phyloP scores from a whole-genome alignment of 2,329 filamentous ascomycete genomes.

The Gnomoniopsis sp. region DNA sequence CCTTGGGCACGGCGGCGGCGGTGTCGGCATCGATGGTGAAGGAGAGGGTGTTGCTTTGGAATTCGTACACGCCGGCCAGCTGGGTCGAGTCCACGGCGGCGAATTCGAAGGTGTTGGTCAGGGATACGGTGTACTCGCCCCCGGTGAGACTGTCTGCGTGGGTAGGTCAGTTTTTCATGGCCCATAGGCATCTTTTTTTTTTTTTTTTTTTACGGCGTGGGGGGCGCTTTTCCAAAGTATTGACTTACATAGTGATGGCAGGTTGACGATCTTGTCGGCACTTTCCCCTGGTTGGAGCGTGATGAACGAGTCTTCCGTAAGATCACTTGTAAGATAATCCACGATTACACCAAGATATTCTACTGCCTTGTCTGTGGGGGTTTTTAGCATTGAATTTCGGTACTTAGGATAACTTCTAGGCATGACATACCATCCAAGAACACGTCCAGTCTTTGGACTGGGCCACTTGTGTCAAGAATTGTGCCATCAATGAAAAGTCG shows the following conservation, averaged over 20 bases:
- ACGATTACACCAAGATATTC: constrained; percentile 6
- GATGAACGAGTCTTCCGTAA: constrained; percentile 2
- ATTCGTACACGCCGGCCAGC: constrained; percentile 6
- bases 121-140: constrained; percentile 8
- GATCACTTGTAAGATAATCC: constrained; percentile 1
- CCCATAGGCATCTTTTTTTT: no score
- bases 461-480: constrained; percentile 2
- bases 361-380: not conserved
- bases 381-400: not conserved
- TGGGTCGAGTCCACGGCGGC: not conserved
- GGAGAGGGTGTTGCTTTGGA: constrained; percentile 3
- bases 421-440: not conserved
- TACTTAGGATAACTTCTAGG: no score
- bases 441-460: constrained; percentile 4
- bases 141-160: not conserved
- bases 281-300: constrained; percentile 9
- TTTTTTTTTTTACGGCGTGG: no score
- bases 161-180: not conserved
- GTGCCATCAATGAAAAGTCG: constrained; percentile 7
- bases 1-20: constrained; percentile 3
- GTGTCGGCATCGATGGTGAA: constrained; percentile 3
- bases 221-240: no score
- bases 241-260: constrained; percentile 8
- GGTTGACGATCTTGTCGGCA: constrained; percentile 1
- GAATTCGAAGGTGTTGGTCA: not conserved